A percentile compares a stretch with the other conserved stretches of the same genome.
phyloP scores from a whole-genome alignment of 139 green algal genomes.

The Nannochloris sp. region DNA sequence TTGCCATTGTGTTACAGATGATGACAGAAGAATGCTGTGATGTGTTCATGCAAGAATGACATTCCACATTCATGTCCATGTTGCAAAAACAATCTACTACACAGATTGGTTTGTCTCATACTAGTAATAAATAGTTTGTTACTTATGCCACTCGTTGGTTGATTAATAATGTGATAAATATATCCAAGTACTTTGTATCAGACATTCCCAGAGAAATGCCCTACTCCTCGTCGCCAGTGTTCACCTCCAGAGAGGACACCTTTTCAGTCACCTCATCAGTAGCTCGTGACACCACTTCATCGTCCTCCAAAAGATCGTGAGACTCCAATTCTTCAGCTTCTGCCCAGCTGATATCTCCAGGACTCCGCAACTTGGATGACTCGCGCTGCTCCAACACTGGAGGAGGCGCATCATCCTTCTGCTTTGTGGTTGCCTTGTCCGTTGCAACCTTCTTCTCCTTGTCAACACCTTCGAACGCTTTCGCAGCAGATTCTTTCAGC shows the following conservation, averaged over 20 bases:
- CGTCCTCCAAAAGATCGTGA: neutral
- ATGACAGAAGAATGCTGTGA: too few relatives aligned
- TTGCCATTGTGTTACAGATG: too few relatives aligned
- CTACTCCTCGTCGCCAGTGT: conserved; percentile 1
- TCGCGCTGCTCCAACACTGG: neutral
- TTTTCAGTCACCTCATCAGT: too few relatives aligned
- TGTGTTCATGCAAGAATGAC: too few relatives aligned
- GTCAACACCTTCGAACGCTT: conserved; percentile 1
- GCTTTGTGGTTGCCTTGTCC: neutral
- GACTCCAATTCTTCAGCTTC: neutral
- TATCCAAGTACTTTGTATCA: neutral
- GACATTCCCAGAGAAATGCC: neutral
- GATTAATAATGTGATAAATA: conserved; percentile 3
- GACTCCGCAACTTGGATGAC: neutral
- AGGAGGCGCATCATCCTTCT: neutral
- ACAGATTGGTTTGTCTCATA: too few relatives aligned
- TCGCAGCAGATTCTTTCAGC: conserved; percentile 6
- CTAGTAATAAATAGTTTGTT: too few relatives aligned
- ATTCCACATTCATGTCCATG: too few relatives aligned
- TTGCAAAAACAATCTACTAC: too few relatives aligned
- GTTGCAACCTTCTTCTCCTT: neutral
- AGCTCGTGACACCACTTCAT: neutral
- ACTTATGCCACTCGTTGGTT: neutral
- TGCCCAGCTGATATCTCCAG: neutral
- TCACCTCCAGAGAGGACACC: too few relatives aligned